A percentile compares a stretch with the other conserved stretches of the same genome.
phyloP scores from a whole-genome alignment of 192 early-diverging fungal genomes.

The Coemansia sp. region DNA sequence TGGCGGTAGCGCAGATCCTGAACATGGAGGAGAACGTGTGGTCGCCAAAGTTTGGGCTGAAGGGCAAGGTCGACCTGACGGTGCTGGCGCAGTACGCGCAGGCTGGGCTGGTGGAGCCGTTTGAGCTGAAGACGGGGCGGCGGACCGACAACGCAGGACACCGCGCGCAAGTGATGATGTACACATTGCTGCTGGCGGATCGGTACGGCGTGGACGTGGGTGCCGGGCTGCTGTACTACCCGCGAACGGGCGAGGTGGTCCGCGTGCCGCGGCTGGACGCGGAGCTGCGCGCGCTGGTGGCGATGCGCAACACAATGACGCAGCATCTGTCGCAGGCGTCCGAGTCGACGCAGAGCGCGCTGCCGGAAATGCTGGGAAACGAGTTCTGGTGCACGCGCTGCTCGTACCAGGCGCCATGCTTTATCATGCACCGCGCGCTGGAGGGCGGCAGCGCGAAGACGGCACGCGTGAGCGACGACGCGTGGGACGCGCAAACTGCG shows the following conservation, averaged over 20 bases:
- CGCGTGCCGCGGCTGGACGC: slow-evolving; percentile 58
- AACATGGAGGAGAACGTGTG: slow-evolving; percentile 92
- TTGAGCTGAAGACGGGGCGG: slow-evolving; percentile 90
- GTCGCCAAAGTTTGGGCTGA: slow-evolving; percentile 89
- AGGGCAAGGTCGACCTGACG: slow-evolving; percentile 88
- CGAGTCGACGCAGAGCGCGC: not conserved
- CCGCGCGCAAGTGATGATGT: slow-evolving; percentile 81
- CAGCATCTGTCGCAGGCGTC: not conserved
- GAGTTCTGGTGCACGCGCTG: slow-evolving; percentile 67
- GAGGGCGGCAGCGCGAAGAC: slow-evolving; percentile 62
- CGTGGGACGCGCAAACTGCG: slow-evolving; percentile 63
- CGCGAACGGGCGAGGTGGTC: slow-evolving; percentile 64
- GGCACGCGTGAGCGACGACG: slow-evolving; percentile 52
- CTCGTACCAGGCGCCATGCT: slow-evolving; percentile 61
- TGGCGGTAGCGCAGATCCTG: slow-evolving; percentile 67
- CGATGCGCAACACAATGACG: slow-evolving; percentile 74
- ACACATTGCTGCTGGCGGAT: slow-evolving; percentile 83
- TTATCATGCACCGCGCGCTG: slow-evolving; percentile 68
- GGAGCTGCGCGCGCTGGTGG: slow-evolving; percentile 73
- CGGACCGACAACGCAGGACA: slow-evolving; percentile 60
- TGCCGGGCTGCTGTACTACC: slow-evolving; percentile 75
- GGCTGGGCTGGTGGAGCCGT: slow-evolving; percentile 62
- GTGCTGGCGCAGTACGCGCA: slow-evolving; percentile 24
- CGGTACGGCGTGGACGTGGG: slow-evolving; percentile 73
- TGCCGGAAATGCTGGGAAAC: slow-evolving; percentile 74